phyloP scores from a whole-genome alignment of 306 rosid species.

The Casuarina glauca region DNA sequence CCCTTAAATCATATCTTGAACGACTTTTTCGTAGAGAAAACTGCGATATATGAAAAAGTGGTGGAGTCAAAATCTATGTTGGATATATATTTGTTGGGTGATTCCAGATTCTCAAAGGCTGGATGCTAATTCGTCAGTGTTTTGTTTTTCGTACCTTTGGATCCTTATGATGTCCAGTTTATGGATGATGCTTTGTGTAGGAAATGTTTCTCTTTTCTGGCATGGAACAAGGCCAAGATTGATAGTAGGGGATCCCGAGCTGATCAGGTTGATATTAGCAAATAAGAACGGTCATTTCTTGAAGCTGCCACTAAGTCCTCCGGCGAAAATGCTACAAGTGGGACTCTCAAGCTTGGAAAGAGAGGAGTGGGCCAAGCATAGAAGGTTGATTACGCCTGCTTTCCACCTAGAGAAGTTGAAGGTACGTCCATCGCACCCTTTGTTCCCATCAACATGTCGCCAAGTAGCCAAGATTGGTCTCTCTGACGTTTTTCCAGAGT shows the following conservation, averaged over 20 bases:
- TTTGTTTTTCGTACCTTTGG: too few species aligned
- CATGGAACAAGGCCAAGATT: slow-evolving; percentile 38
- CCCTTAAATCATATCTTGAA: too few species aligned
- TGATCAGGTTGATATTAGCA: slow-evolving; percentile 29
- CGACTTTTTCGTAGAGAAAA: too few species aligned
- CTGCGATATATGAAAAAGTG: too few species aligned
- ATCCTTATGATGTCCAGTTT: too few species aligned
- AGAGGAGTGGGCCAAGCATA: slow-evolving; percentile 39
- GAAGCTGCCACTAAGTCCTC: slow-evolving; percentile 45
- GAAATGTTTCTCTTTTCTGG: slow-evolving; percentile 41
- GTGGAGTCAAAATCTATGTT: too few species aligned
- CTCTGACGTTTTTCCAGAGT: too few species aligned
- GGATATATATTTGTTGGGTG: too few species aligned
- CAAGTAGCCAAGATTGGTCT: too few species aligned
- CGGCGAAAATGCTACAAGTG: slow-evolving; percentile 27
- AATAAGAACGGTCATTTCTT: slow-evolving; percentile 32
- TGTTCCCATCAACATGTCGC: too few species aligned
- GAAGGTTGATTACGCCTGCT: slow-evolving; percentile 41
- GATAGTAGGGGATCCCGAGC: slow-evolving; percentile 37
- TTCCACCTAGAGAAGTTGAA: slow-evolving; percentile 49
- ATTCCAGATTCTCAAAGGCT: too few species aligned
- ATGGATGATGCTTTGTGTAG: not conserved
- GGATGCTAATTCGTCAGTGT: not conserved
- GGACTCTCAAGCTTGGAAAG: slow-evolving; percentile 48
- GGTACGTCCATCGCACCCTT: slow-evolving; percentile 12